A percentile compares a stretch with the other conserved stretches of the same genome.
These are phyloP conservation scores for Penicillium pulvis DNA, from an alignment of 495 filamentous ascomycete genomes.

Conservation along the genomic window DNA sequence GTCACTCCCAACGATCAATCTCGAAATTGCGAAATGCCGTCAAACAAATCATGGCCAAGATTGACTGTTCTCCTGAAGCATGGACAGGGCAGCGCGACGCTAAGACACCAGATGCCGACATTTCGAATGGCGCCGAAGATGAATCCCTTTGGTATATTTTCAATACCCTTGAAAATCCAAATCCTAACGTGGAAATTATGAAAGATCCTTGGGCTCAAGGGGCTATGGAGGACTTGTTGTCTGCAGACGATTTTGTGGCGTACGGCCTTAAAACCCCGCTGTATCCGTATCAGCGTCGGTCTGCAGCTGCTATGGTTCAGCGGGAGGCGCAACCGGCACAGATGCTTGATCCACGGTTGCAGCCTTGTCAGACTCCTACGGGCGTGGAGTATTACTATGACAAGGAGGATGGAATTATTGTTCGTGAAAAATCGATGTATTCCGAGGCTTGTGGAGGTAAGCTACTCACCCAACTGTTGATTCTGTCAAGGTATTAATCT, in stretches of 20 bases:
- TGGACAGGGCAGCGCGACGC: conserved; percentile 54
- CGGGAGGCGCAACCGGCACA: conserved; percentile 67
- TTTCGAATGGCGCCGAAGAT: conserved; percentile 38
- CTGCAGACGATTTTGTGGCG: conserved; percentile 38
- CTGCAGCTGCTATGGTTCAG: conserved; percentile 84
- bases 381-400: conserved; percentile 73
- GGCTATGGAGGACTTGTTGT: conserved; percentile 65
- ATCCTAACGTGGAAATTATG: conserved; percentile 55
- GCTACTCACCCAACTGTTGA: background rate
- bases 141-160: conserved; percentile 80
- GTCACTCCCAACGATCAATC: conserved; percentile 46
- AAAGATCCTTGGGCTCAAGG: conserved; percentile 55
- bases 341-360: conserved; percentile 74
- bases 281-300: conserved; percentile 79
- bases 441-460: conserved; percentile 73
- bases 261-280: conserved; percentile 66
- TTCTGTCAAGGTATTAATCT: background rate
- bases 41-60: conserved; percentile 49
- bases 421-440: conserved; percentile 67
- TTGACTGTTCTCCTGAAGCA: conserved; percentile 57
- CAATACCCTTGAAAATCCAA: conserved; percentile 78
- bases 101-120: conserved; percentile 5
- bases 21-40: conserved; percentile 46
- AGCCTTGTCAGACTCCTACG: conserved; percentile 55
- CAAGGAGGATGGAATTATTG: conserved; percentile 57